These are phyloP conservation scores for Alternaria sp. DNA, from an alignment of 2,329 filamentous ascomycete genomes.

Conservation along the genomic window DNA sequence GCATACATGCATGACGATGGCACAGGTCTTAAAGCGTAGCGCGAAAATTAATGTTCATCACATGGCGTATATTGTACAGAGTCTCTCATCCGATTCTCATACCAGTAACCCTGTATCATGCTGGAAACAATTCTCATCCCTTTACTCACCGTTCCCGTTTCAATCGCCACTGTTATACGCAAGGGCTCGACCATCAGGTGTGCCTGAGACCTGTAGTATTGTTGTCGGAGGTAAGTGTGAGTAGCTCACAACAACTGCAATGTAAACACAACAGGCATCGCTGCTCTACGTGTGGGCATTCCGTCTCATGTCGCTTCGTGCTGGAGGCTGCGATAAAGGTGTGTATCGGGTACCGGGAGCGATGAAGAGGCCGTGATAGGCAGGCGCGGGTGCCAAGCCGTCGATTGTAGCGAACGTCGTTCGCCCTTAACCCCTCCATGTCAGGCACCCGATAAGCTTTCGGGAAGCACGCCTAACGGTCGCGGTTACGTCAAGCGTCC, in stretches of 20 bases:
- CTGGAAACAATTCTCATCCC: too few relatives aligned
- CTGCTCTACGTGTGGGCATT: neutral
- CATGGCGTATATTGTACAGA: neutral
- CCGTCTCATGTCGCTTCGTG: neutral
- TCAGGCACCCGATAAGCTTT: slow-evolving; percentile 1
- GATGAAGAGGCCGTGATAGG: slow-evolving; percentile 6
- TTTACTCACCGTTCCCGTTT: too few relatives aligned
- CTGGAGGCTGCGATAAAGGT: slow-evolving; percentile 3
- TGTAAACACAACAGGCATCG: neutral
- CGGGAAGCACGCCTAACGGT: neutral
- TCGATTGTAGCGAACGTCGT: slow-evolving; percentile 24
- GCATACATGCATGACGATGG: neutral
- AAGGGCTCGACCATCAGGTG: neutral
- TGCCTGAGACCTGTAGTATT: neutral
- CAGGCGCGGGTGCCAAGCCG: slow-evolving; percentile 8
- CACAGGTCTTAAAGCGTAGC: neutral
- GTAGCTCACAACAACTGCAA: neutral
- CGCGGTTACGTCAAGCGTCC: slow-evolving; percentile 1
- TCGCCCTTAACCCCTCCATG: slow-evolving; percentile 9
- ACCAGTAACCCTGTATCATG: neutral
- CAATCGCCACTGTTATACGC: neutral
- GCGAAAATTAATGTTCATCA: neutral
- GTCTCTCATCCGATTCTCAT: neutral
- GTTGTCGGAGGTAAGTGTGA: neutral
- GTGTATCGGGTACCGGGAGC: neutral